A percentile compares a stretch with the other conserved stretches of the same genome.
Conservation (phyloP, 2,329 filamentous ascomycete genomes). For the Colletotrichum sp. region DNA sequence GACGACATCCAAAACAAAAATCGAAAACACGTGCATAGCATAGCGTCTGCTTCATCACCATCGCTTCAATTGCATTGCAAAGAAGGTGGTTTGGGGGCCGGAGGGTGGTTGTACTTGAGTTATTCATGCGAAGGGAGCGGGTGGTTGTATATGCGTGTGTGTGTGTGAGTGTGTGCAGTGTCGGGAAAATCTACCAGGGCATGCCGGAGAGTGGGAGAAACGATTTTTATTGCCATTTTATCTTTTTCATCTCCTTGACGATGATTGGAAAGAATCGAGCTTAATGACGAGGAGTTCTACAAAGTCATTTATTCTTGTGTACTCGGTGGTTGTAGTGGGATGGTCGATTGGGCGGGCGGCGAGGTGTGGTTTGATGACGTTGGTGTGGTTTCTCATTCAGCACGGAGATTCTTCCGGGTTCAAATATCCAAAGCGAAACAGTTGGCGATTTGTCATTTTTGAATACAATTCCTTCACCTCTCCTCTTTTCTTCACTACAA, state of each 20-base stretch:
- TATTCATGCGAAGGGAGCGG: not conserved
- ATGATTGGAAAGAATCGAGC: not conserved
- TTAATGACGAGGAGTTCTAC: not conserved
- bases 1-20: not conserved
- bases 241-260: not conserved
- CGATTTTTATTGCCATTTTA: not conserved
- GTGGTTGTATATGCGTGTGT: not conserved
- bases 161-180: not conserved
- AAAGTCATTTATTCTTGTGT: not conserved
- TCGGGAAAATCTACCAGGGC: not conserved
- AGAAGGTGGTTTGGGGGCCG: not conserved
- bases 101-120: not conserved
- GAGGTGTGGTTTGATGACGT: not conserved
- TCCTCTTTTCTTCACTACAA: not conserved
- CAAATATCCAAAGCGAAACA: not conserved
- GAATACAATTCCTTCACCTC: not conserved
- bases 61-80: not conserved
- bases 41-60: conserved; percentile 21
- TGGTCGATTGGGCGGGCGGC: not conserved
- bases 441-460: not conserved
- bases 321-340: not conserved
- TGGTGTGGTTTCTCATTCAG: not conserved
- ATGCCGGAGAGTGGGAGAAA: not conserved
- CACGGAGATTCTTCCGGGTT: not conserved
- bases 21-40: conserved; percentile 18